Evolutionary conservation across 805 yeast genomes (phyloP).

Genomic region (Komagataella phaffii): DNA sequence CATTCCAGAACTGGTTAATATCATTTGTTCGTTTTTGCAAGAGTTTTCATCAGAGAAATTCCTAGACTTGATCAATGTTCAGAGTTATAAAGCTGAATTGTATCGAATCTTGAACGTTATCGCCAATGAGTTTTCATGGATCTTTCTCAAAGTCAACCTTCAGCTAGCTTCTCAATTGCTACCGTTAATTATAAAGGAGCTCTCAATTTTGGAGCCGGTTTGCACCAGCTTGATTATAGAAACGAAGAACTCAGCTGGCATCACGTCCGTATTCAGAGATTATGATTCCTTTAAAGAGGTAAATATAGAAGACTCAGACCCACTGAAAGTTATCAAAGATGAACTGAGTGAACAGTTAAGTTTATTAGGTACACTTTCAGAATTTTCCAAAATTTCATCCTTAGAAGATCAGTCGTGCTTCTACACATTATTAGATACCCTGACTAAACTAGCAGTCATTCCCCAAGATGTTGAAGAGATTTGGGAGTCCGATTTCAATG

Average conservation of each 20-base stretch:
- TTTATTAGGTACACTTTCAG: background rate
- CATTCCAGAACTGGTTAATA: constrained; percentile 13
- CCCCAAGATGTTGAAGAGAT: background rate
- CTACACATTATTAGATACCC: background rate
- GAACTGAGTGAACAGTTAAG: background rate
- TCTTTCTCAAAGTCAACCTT: constrained; percentile 4
- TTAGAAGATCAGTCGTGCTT: background rate
- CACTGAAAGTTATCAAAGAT: background rate
- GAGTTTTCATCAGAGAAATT: constrained; percentile 1
- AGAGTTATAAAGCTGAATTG: constrained; percentile 14
- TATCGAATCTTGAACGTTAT: constrained; percentile 14
- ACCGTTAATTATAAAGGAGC: constrained; percentile 8
- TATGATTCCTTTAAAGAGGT: background rate
- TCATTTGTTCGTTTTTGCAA: constrained; percentile 9
- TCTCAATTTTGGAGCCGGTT: constrained; percentile 7
- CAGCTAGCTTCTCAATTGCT: constrained; percentile 3
- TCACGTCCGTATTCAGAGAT: background rate
- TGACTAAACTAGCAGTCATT: background rate
- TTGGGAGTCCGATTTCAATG: constrained; percentile 43
- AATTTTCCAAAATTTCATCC: background rate
- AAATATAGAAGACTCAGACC: background rate
- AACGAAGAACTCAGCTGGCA: background rate
- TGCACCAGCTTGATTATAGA: constrained; percentile 8
- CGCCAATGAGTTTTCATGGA: constrained; percentile 11
- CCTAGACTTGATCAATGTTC: constrained; percentile 7